phyloP scores from a whole-genome alignment of 441 rosid genomes.

The Bruguiera hainesii region DNA sequence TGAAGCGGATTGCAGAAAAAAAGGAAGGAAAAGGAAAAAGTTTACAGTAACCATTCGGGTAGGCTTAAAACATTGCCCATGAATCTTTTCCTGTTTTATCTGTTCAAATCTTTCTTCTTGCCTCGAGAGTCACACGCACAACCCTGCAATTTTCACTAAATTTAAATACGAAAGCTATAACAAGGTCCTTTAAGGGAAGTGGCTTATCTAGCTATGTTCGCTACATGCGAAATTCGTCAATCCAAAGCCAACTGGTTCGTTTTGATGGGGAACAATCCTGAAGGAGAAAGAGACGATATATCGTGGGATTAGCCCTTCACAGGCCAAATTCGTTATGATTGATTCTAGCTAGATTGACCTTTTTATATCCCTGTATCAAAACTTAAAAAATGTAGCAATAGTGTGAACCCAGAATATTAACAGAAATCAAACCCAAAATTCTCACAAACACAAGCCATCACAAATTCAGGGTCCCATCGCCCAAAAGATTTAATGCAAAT shows the following conservation, averaged over 20 bases:
- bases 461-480: too few species aligned
- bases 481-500: too few species aligned
- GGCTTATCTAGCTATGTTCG: slow-evolving; percentile 14
- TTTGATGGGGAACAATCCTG: neutral
- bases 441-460: too few species aligned
- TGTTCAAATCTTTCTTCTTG: slow-evolving; percentile 23
- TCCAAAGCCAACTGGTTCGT: slow-evolving; percentile 23
- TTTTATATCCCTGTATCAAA: too few species aligned
- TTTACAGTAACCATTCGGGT: slow-evolving; percentile 6
- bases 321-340: too few species aligned
- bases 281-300: neutral
- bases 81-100: slow-evolving; percentile 14
- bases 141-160: slow-evolving; percentile 13
- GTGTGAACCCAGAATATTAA: too few species aligned
- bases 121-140: slow-evolving; percentile 21
- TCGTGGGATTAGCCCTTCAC: neutral
- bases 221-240: slow-evolving; percentile 29
- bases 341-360: too few species aligned
- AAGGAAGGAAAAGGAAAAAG: too few species aligned
- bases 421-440: too few species aligned
- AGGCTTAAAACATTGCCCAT: slow-evolving; percentile 9
- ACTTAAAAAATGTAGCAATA: too few species aligned
- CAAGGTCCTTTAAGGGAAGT: slow-evolving; percentile 25
- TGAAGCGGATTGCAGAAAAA: slow-evolving; percentile 21
- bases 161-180: slow-evolving; percentile 14